phyloP scores from a whole-genome alignment of 129 eudicot species.

The Pseudognaphalium luteoalbum region DNA sequence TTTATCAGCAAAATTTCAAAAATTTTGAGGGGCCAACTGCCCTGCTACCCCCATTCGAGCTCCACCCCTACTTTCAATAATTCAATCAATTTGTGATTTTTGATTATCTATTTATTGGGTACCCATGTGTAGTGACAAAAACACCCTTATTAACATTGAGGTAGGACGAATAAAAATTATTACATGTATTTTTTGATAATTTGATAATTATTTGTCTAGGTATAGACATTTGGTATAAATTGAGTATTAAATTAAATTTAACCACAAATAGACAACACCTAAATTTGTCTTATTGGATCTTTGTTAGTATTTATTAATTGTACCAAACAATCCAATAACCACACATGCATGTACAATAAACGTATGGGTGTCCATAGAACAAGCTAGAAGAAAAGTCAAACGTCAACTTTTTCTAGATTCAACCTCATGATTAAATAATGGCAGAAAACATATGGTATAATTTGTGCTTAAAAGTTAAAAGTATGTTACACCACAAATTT shows the following conservation, averaged over 20 bases:
- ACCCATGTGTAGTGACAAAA: conserved; percentile 30
- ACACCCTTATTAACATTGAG: too few species aligned
- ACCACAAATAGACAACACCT: conserved; percentile 32
- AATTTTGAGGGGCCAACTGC: too few species aligned
- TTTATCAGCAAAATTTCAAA: too few species aligned
- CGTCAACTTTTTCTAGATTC: conserved; percentile 18
- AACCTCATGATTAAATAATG: background rate
- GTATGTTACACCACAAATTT: too few species aligned
- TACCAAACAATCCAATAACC: conserved; percentile 19
- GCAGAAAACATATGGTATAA: background rate
- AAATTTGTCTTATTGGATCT: conserved; percentile 23
- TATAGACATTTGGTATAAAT: background rate
- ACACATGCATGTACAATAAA: conserved; percentile 28
- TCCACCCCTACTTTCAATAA: too few species aligned
- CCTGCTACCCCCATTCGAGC: too few species aligned
- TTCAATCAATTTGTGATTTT: too few species aligned
- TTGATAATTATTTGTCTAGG: background rate
- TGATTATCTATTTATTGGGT: background rate
- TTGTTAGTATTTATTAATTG: conserved; percentile 15
- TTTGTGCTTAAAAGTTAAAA: too few species aligned
- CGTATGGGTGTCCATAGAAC: conserved; percentile 29
- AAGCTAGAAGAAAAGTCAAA: conserved; percentile 32
- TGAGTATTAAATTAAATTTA: conserved; percentile 3
- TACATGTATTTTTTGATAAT: background rate
- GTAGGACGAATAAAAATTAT: conserved; percentile 11